Evolutionary conservation across 192 early-diverging fungal genomes (phyloP).

Genomic region (Umbelopsis sp.): DNA sequence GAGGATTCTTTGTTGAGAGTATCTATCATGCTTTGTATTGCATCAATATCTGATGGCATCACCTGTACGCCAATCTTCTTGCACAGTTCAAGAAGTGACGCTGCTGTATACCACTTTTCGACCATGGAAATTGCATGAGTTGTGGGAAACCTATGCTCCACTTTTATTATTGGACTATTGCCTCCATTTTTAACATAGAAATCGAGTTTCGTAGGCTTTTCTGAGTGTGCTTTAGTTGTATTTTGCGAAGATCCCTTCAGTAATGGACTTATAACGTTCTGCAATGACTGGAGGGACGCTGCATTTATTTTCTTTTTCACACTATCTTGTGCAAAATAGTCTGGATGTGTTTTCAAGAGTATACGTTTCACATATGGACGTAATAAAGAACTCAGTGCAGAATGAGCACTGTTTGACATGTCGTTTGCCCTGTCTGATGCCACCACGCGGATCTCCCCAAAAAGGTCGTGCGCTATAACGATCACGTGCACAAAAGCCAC

Average conservation of each 20-base stretch:
- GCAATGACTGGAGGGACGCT: neutral
- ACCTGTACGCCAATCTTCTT: constrained; percentile 8
- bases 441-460: too few species aligned
- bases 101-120: neutral
- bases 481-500: too few species aligned
- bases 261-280: constrained; percentile 5
- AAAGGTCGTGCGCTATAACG: too few species aligned
- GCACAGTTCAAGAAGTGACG: neutral
- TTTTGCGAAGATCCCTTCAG: neutral
- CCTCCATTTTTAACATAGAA: neutral
- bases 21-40: neutral
- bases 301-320: constrained; percentile 8
- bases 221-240: neutral
- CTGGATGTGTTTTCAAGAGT: constrained; percentile 16
- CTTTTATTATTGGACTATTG: neutral
- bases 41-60: constrained; percentile 8
- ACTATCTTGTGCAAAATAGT: neutral
- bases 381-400: neutral
- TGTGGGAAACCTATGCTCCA: neutral
- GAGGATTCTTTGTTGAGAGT: neutral
- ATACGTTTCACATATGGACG: neutral
- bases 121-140: neutral
- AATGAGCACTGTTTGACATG: neutral
- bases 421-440: neutral
- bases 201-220: neutral